Evolutionary conservation across 169 alveolate genomes (phyloP), one percentile per base, ranked within the genome.

Genomic region (Plasmodium gonderi): DNA sequence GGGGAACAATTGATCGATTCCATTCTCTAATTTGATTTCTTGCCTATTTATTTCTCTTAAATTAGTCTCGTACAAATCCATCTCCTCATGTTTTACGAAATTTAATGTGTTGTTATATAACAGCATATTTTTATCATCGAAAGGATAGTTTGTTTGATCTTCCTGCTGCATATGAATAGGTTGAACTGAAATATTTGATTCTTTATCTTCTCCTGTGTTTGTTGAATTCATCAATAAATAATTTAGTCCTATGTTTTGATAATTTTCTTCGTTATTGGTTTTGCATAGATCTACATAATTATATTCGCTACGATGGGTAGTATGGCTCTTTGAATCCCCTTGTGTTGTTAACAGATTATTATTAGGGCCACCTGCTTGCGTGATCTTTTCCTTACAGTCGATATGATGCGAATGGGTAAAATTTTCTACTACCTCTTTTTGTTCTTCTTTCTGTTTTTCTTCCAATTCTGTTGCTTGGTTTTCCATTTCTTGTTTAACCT

Each of bases 401-500:
- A 40, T 29, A 45, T 40, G 64, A 29, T 75, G 14, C 0, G 17
- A 17, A 26, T 44, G 31, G 64, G 4, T 75, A 20, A 2, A 3
- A 14, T 4, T 75, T 47, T 49, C 47, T 40, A 36, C 68, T 5
- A 12, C 42, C 33, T 7, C 23, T 26, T 9, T 31, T 78, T 36
- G 54, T 12, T 47, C 40, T 33, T 9, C 26, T 49, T 77, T 23
- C 20, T 68, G 78, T 68, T 26, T 68, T 0, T 17, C 54, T 67
- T 67, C 36, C 7, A 42, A 67, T 14, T 67, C 29, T 67, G 11
- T 67, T 23, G 45, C 36, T 42, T 26, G 29, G 20, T 20, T 26
- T 77, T n/a, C 68, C 36, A 77, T 45, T 77, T 77, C 74, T 1
- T 77, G 44, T 77, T 77, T 77, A 17, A 75, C 38, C 17, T 17